Percentiles rank a stretch among this genome's conserved stretches.
These are phyloP conservation scores for Trichoderma hamatum DNA, from an alignment of 2,329 filamentous ascomycete species.

Conservation along the genomic window DNA sequence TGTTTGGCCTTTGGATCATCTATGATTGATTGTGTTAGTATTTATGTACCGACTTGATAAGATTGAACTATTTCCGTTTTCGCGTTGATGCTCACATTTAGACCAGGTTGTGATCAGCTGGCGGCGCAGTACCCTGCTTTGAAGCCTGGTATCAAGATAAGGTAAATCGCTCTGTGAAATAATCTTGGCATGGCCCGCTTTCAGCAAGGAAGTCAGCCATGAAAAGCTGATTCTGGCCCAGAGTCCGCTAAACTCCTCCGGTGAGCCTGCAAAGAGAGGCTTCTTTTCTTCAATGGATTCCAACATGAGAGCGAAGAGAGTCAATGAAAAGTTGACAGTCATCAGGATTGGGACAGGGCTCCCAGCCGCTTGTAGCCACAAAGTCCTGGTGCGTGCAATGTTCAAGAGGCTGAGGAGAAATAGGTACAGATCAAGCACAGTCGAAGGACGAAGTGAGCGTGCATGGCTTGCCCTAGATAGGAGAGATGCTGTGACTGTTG, in stretches of 20 bases:
- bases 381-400: slow-evolving; percentile 30
- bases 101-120: slow-evolving; percentile 29
- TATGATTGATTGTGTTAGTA: neutral
- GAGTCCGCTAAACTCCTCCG: slow-evolving; percentile 32
- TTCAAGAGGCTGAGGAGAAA: slow-evolving; percentile 29
- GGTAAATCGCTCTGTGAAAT: slow-evolving; percentile 33
- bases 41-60: no score
- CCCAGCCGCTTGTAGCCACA: slow-evolving; percentile 30
- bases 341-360: slow-evolving; percentile 26
- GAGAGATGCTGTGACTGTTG: slow-evolving; percentile 24
- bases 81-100: slow-evolving; percentile 28
- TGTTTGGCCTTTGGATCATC: slow-evolving; percentile 29
- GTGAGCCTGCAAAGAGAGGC: slow-evolving; percentile 14
- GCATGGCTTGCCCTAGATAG: slow-evolving; percentile 32
- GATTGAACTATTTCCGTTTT: neutral
- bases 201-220: slow-evolving; percentile 32
- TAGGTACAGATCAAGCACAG: slow-evolving; percentile 33
- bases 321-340: slow-evolving; percentile 28
- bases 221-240: slow-evolving; percentile 32
- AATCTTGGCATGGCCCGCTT: slow-evolving; percentile 30
- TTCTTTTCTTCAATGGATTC: slow-evolving; percentile 32
- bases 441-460: slow-evolving; percentile 33
- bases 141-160: slow-evolving; percentile 30
- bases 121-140: slow-evolving; percentile 28
- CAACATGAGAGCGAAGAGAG: slow-evolving; percentile 27